Evolutionary conservation across 2,329 filamentous ascomycete genomes (phyloP).

Genomic region (Apiospora saccharicola): DNA sequence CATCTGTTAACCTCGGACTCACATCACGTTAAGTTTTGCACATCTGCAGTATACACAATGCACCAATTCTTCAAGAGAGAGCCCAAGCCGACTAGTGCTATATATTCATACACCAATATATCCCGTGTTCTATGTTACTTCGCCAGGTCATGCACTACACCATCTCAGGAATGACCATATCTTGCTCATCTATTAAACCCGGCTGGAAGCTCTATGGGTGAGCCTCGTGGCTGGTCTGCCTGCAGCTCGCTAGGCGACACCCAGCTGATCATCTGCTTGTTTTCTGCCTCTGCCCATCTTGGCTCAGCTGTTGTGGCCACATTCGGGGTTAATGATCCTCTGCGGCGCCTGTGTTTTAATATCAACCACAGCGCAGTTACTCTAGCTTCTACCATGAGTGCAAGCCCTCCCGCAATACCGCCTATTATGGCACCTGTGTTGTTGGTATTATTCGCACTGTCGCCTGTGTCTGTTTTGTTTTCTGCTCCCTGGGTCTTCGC

Average conservation of each 20-base stretch:
- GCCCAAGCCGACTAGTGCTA: too few species aligned
- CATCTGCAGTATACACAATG: neutral
- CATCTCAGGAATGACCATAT: neutral
- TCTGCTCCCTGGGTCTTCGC: neutral
- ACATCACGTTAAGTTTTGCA: neutral
- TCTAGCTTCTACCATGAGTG: neutral
- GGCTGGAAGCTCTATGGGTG: neutral
- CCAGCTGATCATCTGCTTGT: neutral
- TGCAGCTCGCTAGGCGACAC: neutral
- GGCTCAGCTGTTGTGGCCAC: neutral
- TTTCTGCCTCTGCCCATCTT: neutral
- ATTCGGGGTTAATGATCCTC: neutral
- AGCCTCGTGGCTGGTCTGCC: neutral
- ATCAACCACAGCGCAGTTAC: slow-evolving; percentile 3
- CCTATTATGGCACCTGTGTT: slow-evolving; percentile 19
- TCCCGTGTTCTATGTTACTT: neutral
- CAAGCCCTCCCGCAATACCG: slow-evolving; percentile 15
- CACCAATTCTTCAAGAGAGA: too few species aligned
- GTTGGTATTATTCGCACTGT: neutral
- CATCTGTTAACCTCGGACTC: neutral
- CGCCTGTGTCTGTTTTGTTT: neutral
- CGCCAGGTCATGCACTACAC: neutral
- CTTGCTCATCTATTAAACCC: neutral
- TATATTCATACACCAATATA: neutral
- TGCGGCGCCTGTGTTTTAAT: neutral